Percentiles rank a stretch among this genome's conserved stretches.
Conservation (phyloP, 306 rosid genomes). For the Cicer pinnatifidum region DNA sequence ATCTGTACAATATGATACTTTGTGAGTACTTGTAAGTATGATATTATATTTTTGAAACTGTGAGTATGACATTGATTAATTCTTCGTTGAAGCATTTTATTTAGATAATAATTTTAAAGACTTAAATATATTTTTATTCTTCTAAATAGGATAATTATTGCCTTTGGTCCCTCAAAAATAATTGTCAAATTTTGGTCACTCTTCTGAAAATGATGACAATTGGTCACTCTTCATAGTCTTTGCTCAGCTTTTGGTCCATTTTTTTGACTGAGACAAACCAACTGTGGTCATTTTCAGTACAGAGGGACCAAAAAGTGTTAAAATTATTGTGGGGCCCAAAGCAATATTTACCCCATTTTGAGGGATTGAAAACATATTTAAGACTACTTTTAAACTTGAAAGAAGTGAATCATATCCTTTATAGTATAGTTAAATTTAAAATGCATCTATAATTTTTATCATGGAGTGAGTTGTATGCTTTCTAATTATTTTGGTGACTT, state of each 20-base stretch:
- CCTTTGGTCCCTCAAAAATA: not conserved
- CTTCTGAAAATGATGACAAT: not conserved
- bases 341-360: not conserved
- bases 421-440: slow-evolving; percentile 35
- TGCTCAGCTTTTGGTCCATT: not conserved
- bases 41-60: not conserved
- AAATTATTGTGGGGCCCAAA: not conserved
- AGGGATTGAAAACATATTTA: not conserved
- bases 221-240: not conserved
- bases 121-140: not conserved
- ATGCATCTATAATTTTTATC: slow-evolving; percentile 1
- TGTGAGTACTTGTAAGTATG: not conserved
- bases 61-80: slow-evolving; percentile 1
- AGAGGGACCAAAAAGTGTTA: not conserved
- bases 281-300: not conserved
- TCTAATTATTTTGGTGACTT: slow-evolving; percentile 25
- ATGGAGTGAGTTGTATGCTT: slow-evolving; percentile 20
- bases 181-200: no score
- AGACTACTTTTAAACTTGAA: not conserved
- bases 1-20: slow-evolving; percentile 13
- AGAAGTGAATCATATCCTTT: not conserved
- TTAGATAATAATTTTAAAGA: not conserved
- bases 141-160: not conserved
- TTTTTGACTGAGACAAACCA: not conserved
- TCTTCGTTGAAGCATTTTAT: slow-evolving; percentile 12